Evolutionary conservation across 208 protist genomes (phyloP), one percentile per base, ranked within the genome.

Genomic region (Acanthamoeba pearcei): DNA sequence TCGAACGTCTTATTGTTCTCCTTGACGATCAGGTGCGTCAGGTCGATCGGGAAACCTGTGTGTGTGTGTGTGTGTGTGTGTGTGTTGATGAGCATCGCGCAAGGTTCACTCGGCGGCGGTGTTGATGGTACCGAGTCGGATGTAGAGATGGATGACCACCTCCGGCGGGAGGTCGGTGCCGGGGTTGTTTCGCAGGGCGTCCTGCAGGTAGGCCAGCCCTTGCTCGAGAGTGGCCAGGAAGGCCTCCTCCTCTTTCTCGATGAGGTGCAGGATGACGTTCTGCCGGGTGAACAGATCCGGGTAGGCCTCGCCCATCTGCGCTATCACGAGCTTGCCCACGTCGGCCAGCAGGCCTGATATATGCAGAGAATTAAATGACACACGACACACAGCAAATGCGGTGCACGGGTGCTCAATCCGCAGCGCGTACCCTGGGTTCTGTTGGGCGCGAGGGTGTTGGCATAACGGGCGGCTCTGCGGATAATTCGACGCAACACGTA

Each of bases 401-500:
- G 42, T 46, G 42, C 42, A 46, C 29, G n/a, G 42, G 42, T 9
- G n/a, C 66, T 74, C 66, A 35, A 27, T 74, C 66, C 66, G 29
- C 66, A 27, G 22, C 22, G 60, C 22, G 15, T n/a, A 91, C 83
- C 83, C 27, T 62, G 51, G 55, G 8, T 64, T 3, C 83, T 32
- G 22, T 91, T 62, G 53, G 83, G 83, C 5, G 55, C 60, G 42
- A 91, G 83, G 68, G 90, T 94, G 62, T 72, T 93, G 60, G 64
- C 68, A 35, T 93, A 93, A 9, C 89, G 89, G 27, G 95, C 60
- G 2, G 96, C 95, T 12, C 96, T 83, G 19, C 97, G 86, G 49
- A 98, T 96, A 24, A 98, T 95, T 46, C 97, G 95, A 22, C 97
- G 88, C 29, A 98, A 62, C 1, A 98, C 96, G 80, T 98, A 98